These are phyloP conservation scores for Durusdinium trenchii DNA, from an alignment of 73 alveolate genomes.

Conservation along the genomic window DNA sequence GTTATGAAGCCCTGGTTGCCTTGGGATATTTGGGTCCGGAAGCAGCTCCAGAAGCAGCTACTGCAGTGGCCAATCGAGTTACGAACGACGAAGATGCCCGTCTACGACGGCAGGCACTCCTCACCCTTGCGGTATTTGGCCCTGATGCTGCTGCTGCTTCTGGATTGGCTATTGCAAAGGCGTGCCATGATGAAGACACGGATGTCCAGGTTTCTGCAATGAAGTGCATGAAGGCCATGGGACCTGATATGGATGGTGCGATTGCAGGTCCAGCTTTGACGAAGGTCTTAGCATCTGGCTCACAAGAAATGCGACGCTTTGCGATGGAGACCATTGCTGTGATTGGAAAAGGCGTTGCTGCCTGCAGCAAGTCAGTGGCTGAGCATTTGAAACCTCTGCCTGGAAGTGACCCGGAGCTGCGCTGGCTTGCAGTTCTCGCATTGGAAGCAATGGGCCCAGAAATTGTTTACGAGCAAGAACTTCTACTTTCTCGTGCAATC, in stretches of 20 bases:
- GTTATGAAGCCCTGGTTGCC: slow-evolving; percentile 90
- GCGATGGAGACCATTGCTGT: slow-evolving; percentile 93
- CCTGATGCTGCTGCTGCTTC: slow-evolving; percentile 64
- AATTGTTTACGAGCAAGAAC: slow-evolving; percentile 75
- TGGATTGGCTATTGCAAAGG: slow-evolving; percentile 64
- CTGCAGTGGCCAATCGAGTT: slow-evolving; percentile 56
- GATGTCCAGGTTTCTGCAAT: slow-evolving; percentile 86
- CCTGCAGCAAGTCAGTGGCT: slow-evolving; percentile 73
- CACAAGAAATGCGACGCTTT: slow-evolving; percentile 87
- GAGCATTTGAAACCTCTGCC: slow-evolving; percentile 70
- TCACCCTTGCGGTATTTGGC: slow-evolving; percentile 52
- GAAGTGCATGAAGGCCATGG: slow-evolving; percentile 90
- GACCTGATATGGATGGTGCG: slow-evolving; percentile 70
- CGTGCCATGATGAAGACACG: slow-evolving; percentile 91
- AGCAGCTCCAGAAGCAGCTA: slow-evolving; percentile 81
- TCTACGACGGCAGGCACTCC: slow-evolving; percentile 61
- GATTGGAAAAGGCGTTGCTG: slow-evolving; percentile 57
- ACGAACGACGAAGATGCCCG: slow-evolving; percentile 67
- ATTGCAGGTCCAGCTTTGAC: slow-evolving; percentile 66
- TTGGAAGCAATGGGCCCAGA: slow-evolving; percentile 91
- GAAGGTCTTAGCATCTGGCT: slow-evolving; percentile 63
- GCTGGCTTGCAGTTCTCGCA: slow-evolving; percentile 51
- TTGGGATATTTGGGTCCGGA: slow-evolving; percentile 79
- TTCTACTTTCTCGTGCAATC: slow-evolving; percentile 71
- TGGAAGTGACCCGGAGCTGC: slow-evolving; percentile 64